phyloP scores from a whole-genome alignment of 139 green algal species.

The Auxenochlorella protothecoides region DNA sequence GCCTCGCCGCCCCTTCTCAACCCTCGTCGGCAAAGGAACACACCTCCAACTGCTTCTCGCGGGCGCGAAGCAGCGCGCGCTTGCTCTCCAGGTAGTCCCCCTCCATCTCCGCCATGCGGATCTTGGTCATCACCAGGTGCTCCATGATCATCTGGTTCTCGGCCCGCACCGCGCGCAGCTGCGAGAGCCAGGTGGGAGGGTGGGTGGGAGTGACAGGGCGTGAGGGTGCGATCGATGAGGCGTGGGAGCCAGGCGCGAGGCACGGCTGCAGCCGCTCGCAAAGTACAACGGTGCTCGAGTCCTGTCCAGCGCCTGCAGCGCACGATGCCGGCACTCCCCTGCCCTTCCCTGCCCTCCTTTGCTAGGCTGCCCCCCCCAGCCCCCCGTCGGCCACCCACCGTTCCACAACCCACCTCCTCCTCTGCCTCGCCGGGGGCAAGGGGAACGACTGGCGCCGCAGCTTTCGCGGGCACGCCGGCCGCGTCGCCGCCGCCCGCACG shows the following conservation, averaged over 20 bases:
- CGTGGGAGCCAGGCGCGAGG: background rate
- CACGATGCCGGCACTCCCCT: too few species aligned
- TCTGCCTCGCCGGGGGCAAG: too few species aligned
- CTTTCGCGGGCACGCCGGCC: too few species aligned
- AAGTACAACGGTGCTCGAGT: too few species aligned
- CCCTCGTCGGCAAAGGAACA: background rate
- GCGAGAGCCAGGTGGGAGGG: background rate
- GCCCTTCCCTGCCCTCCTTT: too few species aligned
- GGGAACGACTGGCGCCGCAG: too few species aligned
- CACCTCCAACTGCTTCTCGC: conserved; percentile 26
- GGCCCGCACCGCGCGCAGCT: conserved; percentile 32
- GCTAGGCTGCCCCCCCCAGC: too few species aligned
- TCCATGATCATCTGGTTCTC: conserved; percentile 51
- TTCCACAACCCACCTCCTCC: too few species aligned
- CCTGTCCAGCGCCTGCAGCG: background rate
- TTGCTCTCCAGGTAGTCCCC: conserved; percentile 37
- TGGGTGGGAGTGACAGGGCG: background rate
- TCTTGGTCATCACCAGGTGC: conserved; percentile 42
- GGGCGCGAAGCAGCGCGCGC: conserved; percentile 26
- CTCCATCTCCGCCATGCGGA: conserved; percentile 40
- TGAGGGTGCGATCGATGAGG: background rate
- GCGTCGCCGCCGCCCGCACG: too few species aligned
- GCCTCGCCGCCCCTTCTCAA: too few species aligned
- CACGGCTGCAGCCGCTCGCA: background rate
- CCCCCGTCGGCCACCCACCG: too few species aligned